Evolutionary conservation across 805 yeast species (phyloP).

Genomic region (Pichia cephalocereana): DNA sequence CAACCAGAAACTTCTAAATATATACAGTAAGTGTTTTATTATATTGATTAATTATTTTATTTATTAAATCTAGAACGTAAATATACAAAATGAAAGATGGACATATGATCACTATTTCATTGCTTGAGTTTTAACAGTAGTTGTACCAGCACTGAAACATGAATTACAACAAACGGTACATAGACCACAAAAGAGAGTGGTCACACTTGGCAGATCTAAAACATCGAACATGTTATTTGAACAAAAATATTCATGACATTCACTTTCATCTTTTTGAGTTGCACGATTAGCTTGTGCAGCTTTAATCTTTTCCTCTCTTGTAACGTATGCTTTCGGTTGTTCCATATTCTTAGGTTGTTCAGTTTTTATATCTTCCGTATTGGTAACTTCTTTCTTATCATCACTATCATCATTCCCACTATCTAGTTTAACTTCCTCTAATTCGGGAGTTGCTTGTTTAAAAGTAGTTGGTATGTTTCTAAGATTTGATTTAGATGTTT

Average conservation of each 20-base stretch:
- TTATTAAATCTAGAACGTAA: neutral
- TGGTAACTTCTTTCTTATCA: neutral
- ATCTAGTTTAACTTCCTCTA: neutral
- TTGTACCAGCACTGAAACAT: conserved; percentile 3
- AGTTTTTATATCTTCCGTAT: neutral
- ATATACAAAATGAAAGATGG: no score
- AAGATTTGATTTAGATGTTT: neutral
- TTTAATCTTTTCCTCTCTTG: conserved; percentile 5
- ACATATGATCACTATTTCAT: neutral
- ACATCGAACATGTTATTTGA: conserved; percentile 11
- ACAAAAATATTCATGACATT: conserved; percentile 23
- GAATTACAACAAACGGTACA: conserved; percentile 6
- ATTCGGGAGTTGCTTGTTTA: no score
- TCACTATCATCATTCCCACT: neutral
- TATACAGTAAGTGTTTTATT: neutral
- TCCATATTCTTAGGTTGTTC: conserved; percentile 4
- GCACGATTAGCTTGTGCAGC: conserved; percentile 7
- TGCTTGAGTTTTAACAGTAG: conserved; percentile 1
- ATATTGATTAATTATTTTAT: neutral
- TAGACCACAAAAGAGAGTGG: neutral
- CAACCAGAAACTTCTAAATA: conserved; percentile 10
- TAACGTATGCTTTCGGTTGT: conserved; percentile 6
- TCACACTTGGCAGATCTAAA: conserved; percentile 7
- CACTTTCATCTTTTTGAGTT: conserved; percentile 21
- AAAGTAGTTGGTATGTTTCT: neutral